Evolutionary conservation across 768 basidiomycete genomes (phyloP), one percentile per base, ranked within the genome.

Genomic region (Xanthoconium purpureum): DNA sequence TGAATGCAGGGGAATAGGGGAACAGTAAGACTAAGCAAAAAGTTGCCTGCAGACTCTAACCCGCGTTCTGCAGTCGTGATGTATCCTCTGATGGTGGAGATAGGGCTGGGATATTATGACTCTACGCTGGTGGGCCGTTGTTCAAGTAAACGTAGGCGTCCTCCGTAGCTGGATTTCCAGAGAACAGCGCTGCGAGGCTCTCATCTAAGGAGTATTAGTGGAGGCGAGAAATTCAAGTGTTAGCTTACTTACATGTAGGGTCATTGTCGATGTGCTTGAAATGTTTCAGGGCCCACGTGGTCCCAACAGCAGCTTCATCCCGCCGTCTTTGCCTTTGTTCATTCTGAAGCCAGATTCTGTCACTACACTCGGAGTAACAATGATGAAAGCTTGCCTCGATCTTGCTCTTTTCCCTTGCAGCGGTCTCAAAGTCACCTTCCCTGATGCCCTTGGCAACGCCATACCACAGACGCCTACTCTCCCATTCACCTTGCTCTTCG

Each of bases 361-460:
- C 15, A 59, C 6, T 2, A 38, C 7, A 33, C 45, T 35, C 5
- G 2, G 8, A 29, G 30, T 11, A 18, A 15, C 3, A 29, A 29
- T 13, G 28, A 10, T 13, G 29, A 20, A 37, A 35, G 1, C 71
- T 73, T 56, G 89, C 93, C 88, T 98, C 96, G 46, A 98, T 94
- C 72, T 85, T 81, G 46, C 79, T 81, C 84, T 99, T 98, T 69
- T 94, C 96, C 62, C 73, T 77, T 57, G 88, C 88, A 5, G 96
- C 96, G n/a, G 78, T 74, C 50, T 99, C 96, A 68, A 94, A 98
- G 66, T 98, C 92, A 14, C 91, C 90, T 55, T 87, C 88, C 53
- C 88, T 75, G 57, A 98, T 98, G 14, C 96, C 96, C 69, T 89
- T 89, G 20, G 94, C 87, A 24, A 98, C 96, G 46, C 81, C 77